A percentile compares a stretch with the other conserved stretches of the same genome.
Conservation (phyloP, 2,329 filamentous ascomycete genomes). For the Fusarium nurragi region DNA sequence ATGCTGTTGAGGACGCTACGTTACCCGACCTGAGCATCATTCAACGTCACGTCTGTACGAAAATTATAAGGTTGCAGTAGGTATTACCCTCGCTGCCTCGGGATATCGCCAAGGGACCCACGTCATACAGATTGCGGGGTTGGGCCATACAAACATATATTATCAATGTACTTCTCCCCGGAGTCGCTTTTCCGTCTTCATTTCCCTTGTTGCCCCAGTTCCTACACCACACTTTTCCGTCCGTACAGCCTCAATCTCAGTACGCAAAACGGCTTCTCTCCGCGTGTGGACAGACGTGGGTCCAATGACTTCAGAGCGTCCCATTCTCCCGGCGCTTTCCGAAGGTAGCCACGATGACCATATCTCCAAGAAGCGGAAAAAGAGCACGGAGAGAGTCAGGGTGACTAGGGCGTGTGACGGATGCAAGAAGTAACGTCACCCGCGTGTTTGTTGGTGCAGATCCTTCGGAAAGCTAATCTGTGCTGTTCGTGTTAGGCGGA, state of each 20-base stretch:
- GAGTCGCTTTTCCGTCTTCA: constrained; percentile 19
- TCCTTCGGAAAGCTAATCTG: constrained; percentile 13
- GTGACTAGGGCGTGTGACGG: constrained; percentile 43
- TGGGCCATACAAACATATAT: neutral
- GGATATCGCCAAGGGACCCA: neutral
- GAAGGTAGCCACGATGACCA: constrained; percentile 13
- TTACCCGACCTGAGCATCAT: no score
- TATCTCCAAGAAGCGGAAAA: constrained; percentile 38
- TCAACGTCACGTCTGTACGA: no score
- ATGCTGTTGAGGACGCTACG: no score
- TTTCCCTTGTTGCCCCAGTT: neutral
- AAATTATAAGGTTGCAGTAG: no score
- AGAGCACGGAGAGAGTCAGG: constrained; percentile 35
- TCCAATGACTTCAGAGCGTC: constrained; percentile 25
- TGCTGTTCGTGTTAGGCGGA: constrained; percentile 23
- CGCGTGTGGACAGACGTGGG: neutral
- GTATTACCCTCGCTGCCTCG: neutral
- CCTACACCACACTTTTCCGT: constrained; percentile 12
- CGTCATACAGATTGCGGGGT: constrained; percentile 23
- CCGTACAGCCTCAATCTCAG: neutral
- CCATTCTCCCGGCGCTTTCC: constrained; percentile 14
- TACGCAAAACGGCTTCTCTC: neutral
- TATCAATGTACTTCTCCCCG: constrained; percentile 15
- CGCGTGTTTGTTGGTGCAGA: neutral
- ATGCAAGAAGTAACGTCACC: constrained; percentile 39